These are phyloP conservation scores for Ceratocystis variospora DNA, from an alignment of 2,329 filamentous ascomycete species.

Conservation along the genomic window DNA sequence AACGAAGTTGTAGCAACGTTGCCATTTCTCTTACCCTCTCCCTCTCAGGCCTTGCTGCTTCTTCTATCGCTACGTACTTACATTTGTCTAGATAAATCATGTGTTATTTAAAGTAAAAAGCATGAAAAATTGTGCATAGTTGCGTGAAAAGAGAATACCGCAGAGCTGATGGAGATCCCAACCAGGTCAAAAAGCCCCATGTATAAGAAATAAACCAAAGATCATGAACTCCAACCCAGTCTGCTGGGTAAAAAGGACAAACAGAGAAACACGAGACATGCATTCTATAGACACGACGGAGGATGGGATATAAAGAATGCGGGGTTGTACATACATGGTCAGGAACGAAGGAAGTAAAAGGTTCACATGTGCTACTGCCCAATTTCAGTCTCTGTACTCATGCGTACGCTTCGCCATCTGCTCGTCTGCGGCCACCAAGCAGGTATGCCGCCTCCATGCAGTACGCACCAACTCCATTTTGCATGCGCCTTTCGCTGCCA, in stretches of 20 bases:
- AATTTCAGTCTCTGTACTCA: not conserved
- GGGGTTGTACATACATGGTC: not conserved
- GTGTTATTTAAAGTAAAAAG: not conserved
- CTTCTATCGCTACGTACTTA: not conserved
- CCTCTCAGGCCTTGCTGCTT: not conserved
- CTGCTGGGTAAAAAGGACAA: not conserved
- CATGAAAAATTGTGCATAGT: not conserved
- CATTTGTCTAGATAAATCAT: not conserved
- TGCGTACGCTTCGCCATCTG: constrained; percentile 13
- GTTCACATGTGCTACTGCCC: not conserved
- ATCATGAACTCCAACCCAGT: not conserved
- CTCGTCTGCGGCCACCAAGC: constrained; percentile 45
- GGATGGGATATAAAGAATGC: no score
- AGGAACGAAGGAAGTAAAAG: not conserved
- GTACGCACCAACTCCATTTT: constrained; percentile 57
- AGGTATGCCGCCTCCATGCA: constrained; percentile 83
- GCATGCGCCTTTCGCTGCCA: constrained; percentile 69
- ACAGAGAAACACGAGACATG: not conserved
- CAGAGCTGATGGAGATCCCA: not conserved
- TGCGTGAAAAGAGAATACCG: not conserved
- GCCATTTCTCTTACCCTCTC: not conserved
- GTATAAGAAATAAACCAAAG: not conserved
- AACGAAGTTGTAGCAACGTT: not conserved
- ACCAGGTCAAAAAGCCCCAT: not conserved
- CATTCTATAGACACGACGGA: constrained; percentile 6